Percentiles rank a stretch among this genome's conserved stretches.
Conservation (phyloP, 768 basidiomycete genomes). For the Boletus subcaerulescens region DNA sequence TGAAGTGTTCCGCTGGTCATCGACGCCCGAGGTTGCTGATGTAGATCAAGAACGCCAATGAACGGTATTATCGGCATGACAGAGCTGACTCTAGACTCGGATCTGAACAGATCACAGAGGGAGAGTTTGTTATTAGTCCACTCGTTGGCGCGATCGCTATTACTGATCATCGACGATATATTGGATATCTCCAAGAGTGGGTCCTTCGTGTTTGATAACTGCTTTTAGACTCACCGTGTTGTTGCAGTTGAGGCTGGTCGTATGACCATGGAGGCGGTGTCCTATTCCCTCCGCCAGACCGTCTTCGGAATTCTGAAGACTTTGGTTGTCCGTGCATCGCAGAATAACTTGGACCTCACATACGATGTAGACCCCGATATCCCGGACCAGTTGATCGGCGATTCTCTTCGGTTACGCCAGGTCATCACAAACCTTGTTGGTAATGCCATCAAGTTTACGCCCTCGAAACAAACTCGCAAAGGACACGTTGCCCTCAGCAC, state of each 20-base stretch:
- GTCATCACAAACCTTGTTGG: slow-evolving; percentile 95
- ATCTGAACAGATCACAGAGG: slow-evolving; percentile 89
- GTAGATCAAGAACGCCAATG: slow-evolving; percentile 84
- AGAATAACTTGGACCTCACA: slow-evolving; percentile 93
- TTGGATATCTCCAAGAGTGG: slow-evolving; percentile 99
- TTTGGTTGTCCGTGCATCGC: slow-evolving; percentile 93
- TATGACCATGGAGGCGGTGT: slow-evolving; percentile 99
- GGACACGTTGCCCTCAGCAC: slow-evolving; percentile 92
- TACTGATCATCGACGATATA: slow-evolving; percentile 98
- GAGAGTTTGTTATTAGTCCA: slow-evolving; percentile 96
- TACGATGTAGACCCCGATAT: slow-evolving; percentile 96
- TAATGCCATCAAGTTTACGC: slow-evolving; percentile 97
- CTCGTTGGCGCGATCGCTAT: slow-evolving; percentile 85
- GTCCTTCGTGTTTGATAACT: slow-evolving; percentile 32
- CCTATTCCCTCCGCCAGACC: slow-evolving; percentile 94
- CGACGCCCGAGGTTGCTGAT: slow-evolving; percentile 8
- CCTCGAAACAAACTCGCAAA: slow-evolving; percentile 69
- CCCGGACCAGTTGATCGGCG: slow-evolving; percentile 95
- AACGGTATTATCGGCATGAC: slow-evolving; percentile 99
- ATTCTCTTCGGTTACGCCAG: slow-evolving; percentile 90
- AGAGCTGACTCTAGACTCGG: slow-evolving; percentile 93
- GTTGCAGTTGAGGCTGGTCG: slow-evolving; percentile 90
- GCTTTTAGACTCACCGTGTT: slow-evolving; percentile 9
- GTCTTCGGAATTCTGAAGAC: slow-evolving; percentile 98
- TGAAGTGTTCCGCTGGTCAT: slow-evolving; percentile 25